phyloP scores from a whole-genome alignment of 176 grass and related monocot genomes.

The Aechmea fasciata region DNA sequence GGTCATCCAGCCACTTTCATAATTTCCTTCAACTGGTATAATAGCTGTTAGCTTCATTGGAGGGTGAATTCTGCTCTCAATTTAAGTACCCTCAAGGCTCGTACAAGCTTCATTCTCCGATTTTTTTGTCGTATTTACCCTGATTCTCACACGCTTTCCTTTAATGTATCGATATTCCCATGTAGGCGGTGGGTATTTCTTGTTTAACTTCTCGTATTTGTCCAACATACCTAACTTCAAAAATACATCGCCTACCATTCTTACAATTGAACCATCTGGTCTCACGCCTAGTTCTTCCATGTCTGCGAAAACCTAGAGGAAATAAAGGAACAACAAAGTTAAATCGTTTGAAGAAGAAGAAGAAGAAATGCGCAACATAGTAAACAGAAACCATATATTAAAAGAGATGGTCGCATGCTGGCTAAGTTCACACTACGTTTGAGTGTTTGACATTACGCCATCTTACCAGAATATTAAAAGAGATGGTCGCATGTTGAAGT shows the following conservation, averaged over 20 bases:
- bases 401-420: not conserved
- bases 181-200: conserved; percentile 75
- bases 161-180: conserved; percentile 76
- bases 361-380: not conserved
- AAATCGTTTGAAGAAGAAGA: not conserved
- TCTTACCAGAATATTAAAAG: not conserved
- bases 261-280: conserved; percentile 69
- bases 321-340: not conserved
- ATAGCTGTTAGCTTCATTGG: not conserved
- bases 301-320: conserved; percentile 73
- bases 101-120: conserved; percentile 10
- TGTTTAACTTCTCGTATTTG: conserved; percentile 77
- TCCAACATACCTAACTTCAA: conserved; percentile 75
- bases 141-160: conserved; percentile 72
- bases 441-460: not conserved
- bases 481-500: no score
- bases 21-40: not conserved
- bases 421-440: not conserved
- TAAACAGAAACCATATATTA: not conserved
- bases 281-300: conserved; percentile 90
- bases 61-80: not conserved
- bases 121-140: conserved; percentile 33
- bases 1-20: not conserved
- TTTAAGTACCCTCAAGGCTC: not conserved
- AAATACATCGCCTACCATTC: conserved; percentile 73